Evolutionary conservation across 345 rosid genomes (phyloP), one percentile per base, ranked within the genome.

Genomic region (Physaria fendleri): DNA sequence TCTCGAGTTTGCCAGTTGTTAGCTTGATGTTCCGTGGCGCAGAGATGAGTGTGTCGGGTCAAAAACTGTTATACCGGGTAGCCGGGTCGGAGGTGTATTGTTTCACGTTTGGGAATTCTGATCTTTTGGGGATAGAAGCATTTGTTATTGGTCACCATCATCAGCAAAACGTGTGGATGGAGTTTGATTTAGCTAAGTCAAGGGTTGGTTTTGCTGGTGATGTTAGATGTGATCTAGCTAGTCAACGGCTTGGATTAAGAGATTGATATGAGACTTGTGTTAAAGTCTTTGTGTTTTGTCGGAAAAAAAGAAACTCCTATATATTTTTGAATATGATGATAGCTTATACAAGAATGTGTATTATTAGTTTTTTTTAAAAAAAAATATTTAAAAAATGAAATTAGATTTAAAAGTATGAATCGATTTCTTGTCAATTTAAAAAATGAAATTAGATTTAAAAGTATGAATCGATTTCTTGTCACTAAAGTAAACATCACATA

Each of bases 121-220:
- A 87, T 53, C 70, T 82, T 38, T 3, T 87, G 52, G 91, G 95
- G 5, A 67, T 82, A 2, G 91, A 82, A 38, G 81, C 95, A 15
- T 84, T 80, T 45, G 78, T 87, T 74, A 87, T 87, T 34, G 95
- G 95, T 6, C 82, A 87, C 54, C 87, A 82, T 64, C 95, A 87
- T 69, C 95, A 87, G 33, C 91, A 82, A 34, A 82, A 87, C 69
- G 73, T 84, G 52, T 87, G 95, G 95, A 69, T 87, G 83, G 95
- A 87, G 77, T 87, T 76, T 70, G 95, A 87, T 78, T 54, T 87
- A 3, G 79, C 64, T 5, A 79, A 74, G 3, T 87, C 91, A 23
- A 87, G 95, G 81, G 82, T 87, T 43, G 95, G 95, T 22, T 73
- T 87, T 34, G 80, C 80, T n/a, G 80, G 80, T 22, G 74, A 77